Evolutionary conservation across 768 basidiomycete species (phyloP).

Genomic region (Rhodotorula babjevae): DNA sequence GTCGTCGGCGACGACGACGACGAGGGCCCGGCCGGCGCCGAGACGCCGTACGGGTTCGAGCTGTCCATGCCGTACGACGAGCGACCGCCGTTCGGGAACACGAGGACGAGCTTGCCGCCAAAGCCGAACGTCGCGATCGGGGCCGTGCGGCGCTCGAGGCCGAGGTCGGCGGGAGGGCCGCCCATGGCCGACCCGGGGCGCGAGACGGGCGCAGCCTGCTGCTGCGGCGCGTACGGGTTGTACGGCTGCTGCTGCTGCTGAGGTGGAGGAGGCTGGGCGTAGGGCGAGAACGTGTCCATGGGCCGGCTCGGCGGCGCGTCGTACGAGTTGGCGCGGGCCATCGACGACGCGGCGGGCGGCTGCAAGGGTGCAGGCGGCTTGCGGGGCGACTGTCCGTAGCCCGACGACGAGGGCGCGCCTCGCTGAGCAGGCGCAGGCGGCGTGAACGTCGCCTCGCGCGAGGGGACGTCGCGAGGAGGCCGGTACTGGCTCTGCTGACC

Average conservation of each 20-base stretch:
- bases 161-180: slow-evolving; percentile 23
- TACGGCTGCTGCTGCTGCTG: slow-evolving; percentile 17
- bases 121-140: slow-evolving; percentile 88
- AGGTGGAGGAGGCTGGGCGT: slow-evolving; percentile 4
- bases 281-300: slow-evolving; percentile 17
- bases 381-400: neutral
- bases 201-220: neutral
- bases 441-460: slow-evolving; percentile 12
- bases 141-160: slow-evolving; percentile 30
- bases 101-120: slow-evolving; percentile 83
- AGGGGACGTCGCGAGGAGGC: slow-evolving; percentile 2
- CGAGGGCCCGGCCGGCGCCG: slow-evolving; percentile 48
- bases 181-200: neutral
- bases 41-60: slow-evolving; percentile 68
- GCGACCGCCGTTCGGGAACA: slow-evolving; percentile 55
- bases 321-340: slow-evolving; percentile 16
- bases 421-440: neutral
- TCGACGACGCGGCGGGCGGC: neutral
- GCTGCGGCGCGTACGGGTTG: slow-evolving; percentile 11
- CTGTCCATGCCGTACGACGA: slow-evolving; percentile 49
- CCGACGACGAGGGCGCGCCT: neutral
- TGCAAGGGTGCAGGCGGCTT: neutral
- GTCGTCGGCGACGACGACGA: slow-evolving; percentile 47
- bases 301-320: neutral
- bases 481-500: neutral